Conservation (phyloP, 139 green algal species). For the Coccomyxa sp. region DNA sequence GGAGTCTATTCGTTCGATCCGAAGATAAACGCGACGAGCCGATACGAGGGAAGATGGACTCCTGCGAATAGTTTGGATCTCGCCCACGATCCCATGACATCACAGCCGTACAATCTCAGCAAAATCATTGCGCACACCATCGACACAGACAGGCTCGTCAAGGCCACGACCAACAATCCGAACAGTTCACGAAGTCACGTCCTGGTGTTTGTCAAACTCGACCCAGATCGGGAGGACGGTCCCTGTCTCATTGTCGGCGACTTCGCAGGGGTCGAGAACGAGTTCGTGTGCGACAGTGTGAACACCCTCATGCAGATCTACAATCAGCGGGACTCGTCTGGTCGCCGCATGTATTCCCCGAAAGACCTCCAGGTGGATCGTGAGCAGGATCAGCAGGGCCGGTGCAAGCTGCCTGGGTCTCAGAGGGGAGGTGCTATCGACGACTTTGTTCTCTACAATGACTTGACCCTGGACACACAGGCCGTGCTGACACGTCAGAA, state of each 20-base stretch:
- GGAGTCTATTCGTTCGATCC: not conserved
- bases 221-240: not conserved
- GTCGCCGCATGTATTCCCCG: not conserved
- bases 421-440: not conserved
- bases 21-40: not conserved
- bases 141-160: not conserved
- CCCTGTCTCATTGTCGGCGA: not conserved
- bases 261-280: not conserved
- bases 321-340: not conserved
- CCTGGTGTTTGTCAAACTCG: not conserved
- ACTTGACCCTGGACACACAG: not conserved
- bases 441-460: slow-evolving; percentile 1
- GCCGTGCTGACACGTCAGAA: not conserved
- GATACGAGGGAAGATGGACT: not conserved
- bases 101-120: not conserved
- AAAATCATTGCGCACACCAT: not conserved
- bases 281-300: not conserved
- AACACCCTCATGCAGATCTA: not conserved
- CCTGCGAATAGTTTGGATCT: not conserved
- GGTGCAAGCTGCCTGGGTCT: not conserved
- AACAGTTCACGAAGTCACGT: not conserved
- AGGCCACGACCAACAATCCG: not conserved
- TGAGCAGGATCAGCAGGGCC: not conserved
- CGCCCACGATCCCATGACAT: not conserved
- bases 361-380: not conserved